These are phyloP conservation scores for Cucumis sativus DNA, from an alignment of 306 rosid genomes.

Conservation along the genomic window DNA sequence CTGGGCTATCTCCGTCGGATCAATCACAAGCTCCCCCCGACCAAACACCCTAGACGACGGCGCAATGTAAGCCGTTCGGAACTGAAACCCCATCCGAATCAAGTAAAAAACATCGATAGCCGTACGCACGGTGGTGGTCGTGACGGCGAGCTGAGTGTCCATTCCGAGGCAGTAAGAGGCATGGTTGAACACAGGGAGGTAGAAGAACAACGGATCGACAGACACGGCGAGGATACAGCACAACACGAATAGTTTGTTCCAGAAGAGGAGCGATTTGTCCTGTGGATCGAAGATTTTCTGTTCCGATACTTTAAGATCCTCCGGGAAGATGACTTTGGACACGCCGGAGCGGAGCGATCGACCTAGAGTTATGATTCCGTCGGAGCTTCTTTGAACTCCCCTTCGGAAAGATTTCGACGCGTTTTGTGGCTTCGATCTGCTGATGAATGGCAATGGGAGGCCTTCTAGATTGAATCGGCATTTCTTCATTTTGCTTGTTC, in stretches of 20 bases:
- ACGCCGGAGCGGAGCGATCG: slow-evolving; percentile 59
- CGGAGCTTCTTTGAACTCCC: slow-evolving; percentile 36
- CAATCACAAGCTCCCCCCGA: slow-evolving; percentile 92
- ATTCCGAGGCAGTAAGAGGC: slow-evolving; percentile 59
- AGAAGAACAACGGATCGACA: slow-evolving; percentile 78
- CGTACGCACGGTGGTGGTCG: slow-evolving; percentile 34
- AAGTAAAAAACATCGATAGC: slow-evolving; percentile 48
- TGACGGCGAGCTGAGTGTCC: slow-evolving; percentile 38
- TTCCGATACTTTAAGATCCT: slow-evolving; percentile 69
- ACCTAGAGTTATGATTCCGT: slow-evolving; percentile 62
- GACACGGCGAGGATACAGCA: slow-evolving; percentile 65
- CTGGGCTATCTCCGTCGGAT: slow-evolving; percentile 58
- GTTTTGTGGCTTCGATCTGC: slow-evolving; percentile 21
- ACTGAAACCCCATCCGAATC: slow-evolving; percentile 55
- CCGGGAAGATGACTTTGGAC: slow-evolving; percentile 63
- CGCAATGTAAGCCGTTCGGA: slow-evolving; percentile 76
- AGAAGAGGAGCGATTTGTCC: slow-evolving; percentile 55
- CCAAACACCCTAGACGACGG: slow-evolving; percentile 93
- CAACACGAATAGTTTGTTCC: slow-evolving; percentile 76
- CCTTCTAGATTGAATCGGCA: slow-evolving; percentile 31
- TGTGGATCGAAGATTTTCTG: slow-evolving; percentile 80
- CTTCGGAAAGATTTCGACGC: slow-evolving; percentile 38
- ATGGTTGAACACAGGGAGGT: slow-evolving; percentile 64
- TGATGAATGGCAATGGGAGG: slow-evolving; percentile 15
- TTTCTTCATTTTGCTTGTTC: slow-evolving; percentile 40